phyloP scores from a whole-genome alignment of 1,284 basidiomycete genomes.

The Leccinum solheimii region DNA sequence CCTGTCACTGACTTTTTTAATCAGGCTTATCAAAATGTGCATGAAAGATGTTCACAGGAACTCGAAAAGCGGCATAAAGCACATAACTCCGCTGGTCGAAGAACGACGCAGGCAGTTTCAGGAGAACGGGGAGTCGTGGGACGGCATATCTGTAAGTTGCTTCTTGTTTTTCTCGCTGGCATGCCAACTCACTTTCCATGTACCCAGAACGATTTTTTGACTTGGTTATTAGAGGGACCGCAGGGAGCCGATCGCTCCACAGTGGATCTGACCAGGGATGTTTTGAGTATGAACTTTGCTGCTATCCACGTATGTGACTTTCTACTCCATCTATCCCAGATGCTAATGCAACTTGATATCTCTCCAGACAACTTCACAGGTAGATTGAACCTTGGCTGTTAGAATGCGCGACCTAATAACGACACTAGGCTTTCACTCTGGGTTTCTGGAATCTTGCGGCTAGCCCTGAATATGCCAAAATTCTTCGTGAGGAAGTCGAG shows the following conservation, averaged over 20 bases:
- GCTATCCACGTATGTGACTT: conserved; percentile 37
- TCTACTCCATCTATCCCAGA: not conserved
- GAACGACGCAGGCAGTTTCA: conserved; percentile 34
- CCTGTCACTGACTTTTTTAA: not conserved
- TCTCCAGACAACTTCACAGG: conserved; percentile 14
- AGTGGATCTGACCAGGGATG: conserved; percentile 32
- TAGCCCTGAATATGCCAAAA: conserved; percentile 39
- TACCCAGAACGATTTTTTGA: conserved; percentile 41
- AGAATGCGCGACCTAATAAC: not conserved
- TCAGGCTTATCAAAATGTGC: conserved; percentile 9
- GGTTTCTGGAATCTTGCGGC: conserved; percentile 39
- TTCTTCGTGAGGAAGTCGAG: conserved; percentile 46
- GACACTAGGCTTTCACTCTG: conserved; percentile 34
- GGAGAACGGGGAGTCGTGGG: conserved; percentile 37
- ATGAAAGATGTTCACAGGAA: conserved; percentile 7
- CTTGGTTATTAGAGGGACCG: conserved; percentile 46
- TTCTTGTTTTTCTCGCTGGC: not conserved
- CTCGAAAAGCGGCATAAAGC: conserved; percentile 21
- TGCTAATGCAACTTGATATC: not conserved
- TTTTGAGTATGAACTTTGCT: conserved; percentile 42
- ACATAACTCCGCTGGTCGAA: conserved; percentile 38
- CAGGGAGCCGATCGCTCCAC: conserved; percentile 31
- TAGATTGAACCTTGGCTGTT: not conserved
- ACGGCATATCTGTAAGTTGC: conserved; percentile 38
- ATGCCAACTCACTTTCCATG: not conserved